Conservation (phyloP, 139 green algal genomes). For the Tetradesmus obliquus region DNA sequence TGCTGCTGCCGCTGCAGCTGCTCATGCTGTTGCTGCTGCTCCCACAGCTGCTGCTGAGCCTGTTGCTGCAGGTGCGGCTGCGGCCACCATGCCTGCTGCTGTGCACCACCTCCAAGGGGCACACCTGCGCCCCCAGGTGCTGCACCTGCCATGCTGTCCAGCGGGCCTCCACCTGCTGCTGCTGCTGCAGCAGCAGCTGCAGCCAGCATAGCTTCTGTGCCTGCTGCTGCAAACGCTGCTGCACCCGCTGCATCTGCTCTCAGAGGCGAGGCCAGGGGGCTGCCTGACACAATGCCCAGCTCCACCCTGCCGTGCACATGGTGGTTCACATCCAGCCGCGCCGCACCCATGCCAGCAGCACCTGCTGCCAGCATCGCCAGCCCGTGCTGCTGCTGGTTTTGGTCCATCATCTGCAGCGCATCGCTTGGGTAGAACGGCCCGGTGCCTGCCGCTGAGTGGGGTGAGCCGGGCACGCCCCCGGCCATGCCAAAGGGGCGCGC, state of each 20-base stretch:
- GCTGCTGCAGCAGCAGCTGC: neutral
- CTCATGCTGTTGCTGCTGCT: neutral
- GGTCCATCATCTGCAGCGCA: constrained; percentile 20
- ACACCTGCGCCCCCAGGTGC: neutral
- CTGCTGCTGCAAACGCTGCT: neutral
- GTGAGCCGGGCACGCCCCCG: neutral
- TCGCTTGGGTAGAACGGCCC: neutral
- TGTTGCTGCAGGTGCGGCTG: neutral
- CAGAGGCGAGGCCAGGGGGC: neutral
- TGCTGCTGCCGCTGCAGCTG: neutral
- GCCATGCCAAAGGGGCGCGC: neutral
- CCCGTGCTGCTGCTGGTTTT: neutral
- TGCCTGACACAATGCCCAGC: constrained; percentile 16
- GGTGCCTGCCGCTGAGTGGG: neutral
- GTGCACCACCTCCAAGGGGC: neutral
- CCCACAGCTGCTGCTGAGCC: neutral
- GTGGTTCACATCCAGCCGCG: constrained; percentile 18
- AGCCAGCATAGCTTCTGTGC: neutral
- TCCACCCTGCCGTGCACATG: constrained; percentile 38
- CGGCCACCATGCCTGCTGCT: neutral
- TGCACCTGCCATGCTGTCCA: neutral
- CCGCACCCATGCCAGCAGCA: neutral
- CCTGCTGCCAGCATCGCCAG: neutral
- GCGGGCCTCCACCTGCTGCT: neutral
- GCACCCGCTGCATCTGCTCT: neutral